A percentile compares a stretch with the other conserved stretches of the same genome.
These are phyloP conservation scores for Fistulinella prunicolor DNA, from an alignment of 768 basidiomycete genomes.

Conservation along the genomic window DNA sequence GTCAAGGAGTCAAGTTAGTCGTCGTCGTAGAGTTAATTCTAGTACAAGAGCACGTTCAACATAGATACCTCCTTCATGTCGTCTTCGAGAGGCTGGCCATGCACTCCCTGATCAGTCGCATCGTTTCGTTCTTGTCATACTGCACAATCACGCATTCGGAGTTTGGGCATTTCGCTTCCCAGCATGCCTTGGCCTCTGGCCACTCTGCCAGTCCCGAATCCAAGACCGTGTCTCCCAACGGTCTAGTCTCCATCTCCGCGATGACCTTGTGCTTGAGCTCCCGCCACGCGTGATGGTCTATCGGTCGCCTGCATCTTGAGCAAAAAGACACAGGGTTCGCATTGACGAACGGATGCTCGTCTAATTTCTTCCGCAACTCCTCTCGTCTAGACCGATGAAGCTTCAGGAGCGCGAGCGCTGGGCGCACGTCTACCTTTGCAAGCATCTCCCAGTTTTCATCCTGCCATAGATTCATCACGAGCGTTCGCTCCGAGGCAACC, in stretches of 20 bases:
- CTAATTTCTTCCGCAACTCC: slow-evolving; percentile 44
- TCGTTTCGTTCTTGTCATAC: slow-evolving; percentile 54
- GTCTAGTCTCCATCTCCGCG: slow-evolving; percentile 55
- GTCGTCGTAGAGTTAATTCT: too few relatives aligned
- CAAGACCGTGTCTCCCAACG: slow-evolving; percentile 56
- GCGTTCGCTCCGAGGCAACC: slow-evolving; percentile 51
- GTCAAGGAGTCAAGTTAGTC: too few relatives aligned
- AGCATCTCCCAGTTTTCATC: slow-evolving; percentile 44
- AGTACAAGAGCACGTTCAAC: too few relatives aligned
- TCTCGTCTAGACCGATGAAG: slow-evolving; percentile 55
- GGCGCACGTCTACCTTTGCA: slow-evolving; percentile 44
- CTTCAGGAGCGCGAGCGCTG: slow-evolving; percentile 53
- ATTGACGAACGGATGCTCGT: slow-evolving; percentile 57
- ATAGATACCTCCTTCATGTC: slow-evolving; percentile 13
- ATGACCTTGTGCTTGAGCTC: slow-evolving; percentile 58
- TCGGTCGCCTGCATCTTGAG: slow-evolving; percentile 44
- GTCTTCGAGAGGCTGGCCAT: slow-evolving; percentile 47
- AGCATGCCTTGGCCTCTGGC: slow-evolving; percentile 59
- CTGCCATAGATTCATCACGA: slow-evolving; percentile 51
- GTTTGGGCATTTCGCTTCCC: slow-evolving; percentile 53
- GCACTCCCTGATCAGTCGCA: slow-evolving; percentile 53
- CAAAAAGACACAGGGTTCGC: slow-evolving; percentile 42
- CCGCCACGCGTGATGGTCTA: slow-evolving; percentile 62
- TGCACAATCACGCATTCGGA: slow-evolving; percentile 44
- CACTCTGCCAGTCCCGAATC: slow-evolving; percentile 49